Evolutionary conservation across 2,329 filamentous ascomycete genomes (phyloP), one percentile per base, ranked within the genome.

Genomic region (Penicillium fuscoglaucum): DNA sequence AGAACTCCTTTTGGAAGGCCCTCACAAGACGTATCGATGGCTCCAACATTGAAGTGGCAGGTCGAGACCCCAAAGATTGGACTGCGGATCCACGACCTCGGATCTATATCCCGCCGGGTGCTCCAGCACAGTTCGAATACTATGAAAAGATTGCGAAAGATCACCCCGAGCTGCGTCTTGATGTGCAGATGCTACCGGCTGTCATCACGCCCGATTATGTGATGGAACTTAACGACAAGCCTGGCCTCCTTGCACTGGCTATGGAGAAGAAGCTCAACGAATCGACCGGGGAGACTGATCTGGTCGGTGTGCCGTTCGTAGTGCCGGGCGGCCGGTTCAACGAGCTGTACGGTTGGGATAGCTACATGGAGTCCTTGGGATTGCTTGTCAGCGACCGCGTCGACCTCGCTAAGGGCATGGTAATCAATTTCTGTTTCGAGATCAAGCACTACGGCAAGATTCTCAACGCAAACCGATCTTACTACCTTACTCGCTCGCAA

Each of bases 401-500:
- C 24, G 87, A 97, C 69, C 80, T 98, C 55, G 92, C 92, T 66
- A 96, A 97, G 79, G 85, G 89, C 50, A 98, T 99, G 91, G 93
- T 98, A 52, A 82, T 85, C 68, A 96, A 99, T 79, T 98, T 98
- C 75, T 96, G 91, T 75, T 99, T 99, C 80, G 96, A 91, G 78
- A 98, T 99, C 76, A 88, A 93, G 74, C 93, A 99, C 76, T 99
- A 99, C 73, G 93, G 93, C 70, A 99, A 98, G 80, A 96, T 99
- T 60, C 85, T 98, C 65, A 99, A 99, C 76, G 95, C 95, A 52
- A 99, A 95, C 57, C 86, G 95, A 37, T 93, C 93, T 1, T 99
- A 99, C 81, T 99, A 99, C 72, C 86, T 99, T 17, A 89, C 87
- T 63, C 89, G 95, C 58, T 97, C 95, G 2, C 95, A 99, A 76